These are phyloP conservation scores for Scheffersomyces segobiensis DNA, from an alignment of 1,139 yeast genomes.

Conservation along the genomic window DNA sequence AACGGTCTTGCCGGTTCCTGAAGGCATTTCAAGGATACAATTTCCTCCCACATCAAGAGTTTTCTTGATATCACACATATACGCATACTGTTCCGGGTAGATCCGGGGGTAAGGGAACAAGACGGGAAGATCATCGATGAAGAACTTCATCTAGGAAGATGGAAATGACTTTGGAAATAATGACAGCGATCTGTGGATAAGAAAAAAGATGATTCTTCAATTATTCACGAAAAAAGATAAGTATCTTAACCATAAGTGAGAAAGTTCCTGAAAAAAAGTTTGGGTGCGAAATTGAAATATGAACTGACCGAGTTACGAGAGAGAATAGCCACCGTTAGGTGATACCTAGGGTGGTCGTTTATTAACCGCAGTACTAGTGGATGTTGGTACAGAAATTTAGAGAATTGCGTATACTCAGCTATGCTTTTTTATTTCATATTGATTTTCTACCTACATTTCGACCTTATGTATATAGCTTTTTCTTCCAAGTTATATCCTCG, in stretches of 20 bases:
- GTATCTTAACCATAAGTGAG: background rate
- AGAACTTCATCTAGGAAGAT: conserved; percentile 55
- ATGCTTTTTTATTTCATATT: too few relatives aligned
- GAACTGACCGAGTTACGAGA: background rate
- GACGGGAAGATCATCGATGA: conserved; percentile 92
- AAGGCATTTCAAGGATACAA: conserved; percentile 97
- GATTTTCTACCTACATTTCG: too few relatives aligned
- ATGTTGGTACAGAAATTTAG: too few relatives aligned
- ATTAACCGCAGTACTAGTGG: too few relatives aligned
- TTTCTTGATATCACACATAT: conserved; percentile 93
- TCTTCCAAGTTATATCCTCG: too few relatives aligned
- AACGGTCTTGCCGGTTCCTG: conserved; percentile 99
- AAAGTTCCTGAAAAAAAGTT: background rate
- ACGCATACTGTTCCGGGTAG: conserved; percentile 97
- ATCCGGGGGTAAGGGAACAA: conserved; percentile 96
- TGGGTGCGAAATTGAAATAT: background rate
- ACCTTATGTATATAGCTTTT: too few relatives aligned
- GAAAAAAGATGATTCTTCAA: background rate
- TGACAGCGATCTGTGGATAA: background rate
- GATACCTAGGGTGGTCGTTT: background rate
- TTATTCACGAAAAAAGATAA: background rate
- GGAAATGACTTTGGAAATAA: background rate
- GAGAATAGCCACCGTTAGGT: background rate
- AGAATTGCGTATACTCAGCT: too few relatives aligned
- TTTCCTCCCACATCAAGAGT: conserved; percentile 97